These are phyloP conservation scores for Xylogone sp. DNA, from an alignment of 2,329 filamentous ascomycete genomes.

Conservation along the genomic window DNA sequence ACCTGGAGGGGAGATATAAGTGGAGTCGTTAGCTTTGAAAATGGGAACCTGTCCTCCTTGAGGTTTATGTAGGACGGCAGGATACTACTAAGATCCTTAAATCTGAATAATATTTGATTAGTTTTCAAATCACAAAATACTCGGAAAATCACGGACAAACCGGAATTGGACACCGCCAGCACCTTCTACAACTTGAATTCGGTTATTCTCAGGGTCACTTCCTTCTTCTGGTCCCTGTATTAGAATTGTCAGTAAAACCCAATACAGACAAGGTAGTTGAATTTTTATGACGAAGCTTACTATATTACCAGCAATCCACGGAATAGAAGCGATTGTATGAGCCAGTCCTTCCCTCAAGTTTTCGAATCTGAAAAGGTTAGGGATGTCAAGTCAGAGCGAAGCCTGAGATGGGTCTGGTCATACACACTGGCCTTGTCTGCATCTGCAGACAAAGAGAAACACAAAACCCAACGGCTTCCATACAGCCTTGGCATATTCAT, in stretches of 20 bases:
- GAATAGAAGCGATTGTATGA: constrained; percentile 12
- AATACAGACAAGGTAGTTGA: background rate
- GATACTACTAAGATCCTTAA: constrained; percentile 9
- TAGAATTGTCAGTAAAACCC: background rate
- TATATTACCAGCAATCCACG: constrained; percentile 13
- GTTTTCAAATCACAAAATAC: background rate
- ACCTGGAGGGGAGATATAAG: constrained; percentile 11
- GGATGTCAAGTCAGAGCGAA: background rate
- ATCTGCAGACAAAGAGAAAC: constrained; percentile 7
- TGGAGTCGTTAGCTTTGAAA: constrained; percentile 11
- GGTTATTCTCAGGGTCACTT: constrained; percentile 3
- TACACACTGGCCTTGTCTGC: constrained; percentile 9
- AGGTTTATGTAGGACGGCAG: constrained; percentile 12
- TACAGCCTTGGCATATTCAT: constrained; percentile 15
- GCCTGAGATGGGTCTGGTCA: background rate
- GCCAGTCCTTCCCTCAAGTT: constrained; percentile 8
- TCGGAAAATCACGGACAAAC: background rate
- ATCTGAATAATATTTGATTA: constrained; percentile 7
- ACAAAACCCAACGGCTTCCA: constrained; percentile 12
- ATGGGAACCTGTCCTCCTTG: constrained; percentile 11
- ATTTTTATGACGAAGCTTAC: constrained; percentile 5
- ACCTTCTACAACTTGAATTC: constrained; percentile 9
- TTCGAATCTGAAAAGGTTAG: constrained; percentile 8
- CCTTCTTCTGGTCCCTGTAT: constrained; percentile 10
- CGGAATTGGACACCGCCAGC: constrained; percentile 6